These are phyloP conservation scores for Sclerotinia borealis DNA, from an alignment of 2,329 filamentous ascomycete species.

Conservation along the genomic window DNA sequence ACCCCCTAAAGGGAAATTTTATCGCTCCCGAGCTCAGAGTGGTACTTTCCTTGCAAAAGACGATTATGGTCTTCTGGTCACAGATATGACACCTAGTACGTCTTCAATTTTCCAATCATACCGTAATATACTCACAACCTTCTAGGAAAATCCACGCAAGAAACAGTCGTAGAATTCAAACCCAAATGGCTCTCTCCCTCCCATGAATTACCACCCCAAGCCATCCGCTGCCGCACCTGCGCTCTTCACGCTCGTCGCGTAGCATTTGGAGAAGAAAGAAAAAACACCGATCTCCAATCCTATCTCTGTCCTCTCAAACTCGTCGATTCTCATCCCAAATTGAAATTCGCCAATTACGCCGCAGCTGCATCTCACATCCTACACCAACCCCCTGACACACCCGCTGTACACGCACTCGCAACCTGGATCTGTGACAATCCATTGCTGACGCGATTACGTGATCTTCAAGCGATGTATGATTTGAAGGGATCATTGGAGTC, in stretches of 20 bases:
- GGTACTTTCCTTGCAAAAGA: constrained; percentile 47
- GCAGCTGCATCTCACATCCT: constrained; percentile 33
- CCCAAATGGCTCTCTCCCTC: constrained; percentile 80
- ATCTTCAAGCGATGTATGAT: constrained; percentile 34
- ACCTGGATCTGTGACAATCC: constrained; percentile 33
- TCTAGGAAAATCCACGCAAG: constrained; percentile 19
- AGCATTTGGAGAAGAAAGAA: constrained; percentile 40
- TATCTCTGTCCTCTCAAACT: constrained; percentile 60
- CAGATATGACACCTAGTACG: constrained; percentile 58
- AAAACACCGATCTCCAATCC: not conserved
- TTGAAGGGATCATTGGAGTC: constrained; percentile 24
- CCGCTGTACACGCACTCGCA: constrained; percentile 22
- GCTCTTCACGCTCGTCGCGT: constrained; percentile 37
- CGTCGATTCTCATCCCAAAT: constrained; percentile 43
- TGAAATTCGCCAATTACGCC: constrained; percentile 33
- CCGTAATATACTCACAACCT: not conserved
- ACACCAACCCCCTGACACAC: constrained; percentile 14
- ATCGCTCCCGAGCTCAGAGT: constrained; percentile 42
- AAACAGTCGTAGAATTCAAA: constrained; percentile 64
- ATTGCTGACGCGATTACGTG: constrained; percentile 37
- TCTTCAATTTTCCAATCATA: not conserved
- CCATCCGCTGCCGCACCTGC: constrained; percentile 68
- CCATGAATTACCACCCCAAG: constrained; percentile 57
- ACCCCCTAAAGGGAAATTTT: constrained; percentile 1
- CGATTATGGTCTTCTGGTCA: constrained; percentile 64